Conservation (phyloP, 208 protist species). For the Crithidia mellificae region DNA sequence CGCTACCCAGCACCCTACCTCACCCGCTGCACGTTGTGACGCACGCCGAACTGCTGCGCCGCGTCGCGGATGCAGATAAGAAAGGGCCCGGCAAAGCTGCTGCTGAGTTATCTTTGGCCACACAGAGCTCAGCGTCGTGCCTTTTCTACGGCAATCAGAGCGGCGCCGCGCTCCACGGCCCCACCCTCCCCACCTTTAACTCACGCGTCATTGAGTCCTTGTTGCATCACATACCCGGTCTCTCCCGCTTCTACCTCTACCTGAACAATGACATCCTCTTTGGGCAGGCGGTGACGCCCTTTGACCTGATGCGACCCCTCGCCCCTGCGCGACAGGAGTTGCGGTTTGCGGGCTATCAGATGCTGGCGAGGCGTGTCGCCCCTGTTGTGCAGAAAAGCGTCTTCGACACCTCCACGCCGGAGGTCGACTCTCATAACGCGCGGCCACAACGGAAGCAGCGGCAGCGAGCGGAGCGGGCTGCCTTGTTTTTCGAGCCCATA, state of each 20-base stretch:
- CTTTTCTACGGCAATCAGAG: background rate
- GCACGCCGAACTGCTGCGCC: background rate
- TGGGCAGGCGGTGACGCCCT: background rate
- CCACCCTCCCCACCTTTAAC: background rate
- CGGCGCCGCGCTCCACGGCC: background rate
- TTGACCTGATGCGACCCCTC: background rate
- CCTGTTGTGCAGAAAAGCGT: no score
- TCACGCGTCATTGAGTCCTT: background rate
- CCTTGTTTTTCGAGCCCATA: background rate
- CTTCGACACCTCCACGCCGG: no score
- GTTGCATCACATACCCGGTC: background rate
- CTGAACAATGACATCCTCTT: background rate
- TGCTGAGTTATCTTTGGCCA: no score
- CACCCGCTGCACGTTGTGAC: slow-evolving; percentile 1
- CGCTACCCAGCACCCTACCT: background rate
- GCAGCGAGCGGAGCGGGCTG: background rate
- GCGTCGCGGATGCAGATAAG: background rate
- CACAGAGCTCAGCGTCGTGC: background rate
- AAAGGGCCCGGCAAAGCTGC: no score
- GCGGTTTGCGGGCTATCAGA: background rate
- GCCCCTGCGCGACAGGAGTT: background rate
- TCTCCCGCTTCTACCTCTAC: slow-evolving; percentile 4
- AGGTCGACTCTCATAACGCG: no score
- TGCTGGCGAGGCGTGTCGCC: no score
- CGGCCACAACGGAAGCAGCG: background rate